A percentile compares a stretch with the other conserved stretches of the same genome.
Evolutionary conservation across 2,329 filamentous ascomycete species (phyloP).

Genomic region (Pseudogymnoascus sp.): DNA sequence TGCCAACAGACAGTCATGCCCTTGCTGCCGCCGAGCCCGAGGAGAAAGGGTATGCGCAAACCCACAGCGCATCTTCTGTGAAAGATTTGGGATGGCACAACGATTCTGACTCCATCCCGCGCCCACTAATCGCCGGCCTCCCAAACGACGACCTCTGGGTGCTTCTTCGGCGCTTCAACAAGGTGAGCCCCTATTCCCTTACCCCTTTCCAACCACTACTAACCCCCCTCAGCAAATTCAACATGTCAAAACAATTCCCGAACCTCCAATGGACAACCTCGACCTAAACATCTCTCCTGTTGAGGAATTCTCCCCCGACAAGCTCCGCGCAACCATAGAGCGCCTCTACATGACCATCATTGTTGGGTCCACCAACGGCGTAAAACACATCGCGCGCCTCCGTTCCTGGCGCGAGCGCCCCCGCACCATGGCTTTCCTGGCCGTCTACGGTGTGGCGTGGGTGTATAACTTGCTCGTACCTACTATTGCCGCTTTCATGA

Average conservation of each 20-base stretch:
- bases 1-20: conserved; percentile 34
- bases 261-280: conserved; percentile 53
- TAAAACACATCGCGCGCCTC: conserved; percentile 68
- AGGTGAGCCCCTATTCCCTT: conserved; percentile 33
- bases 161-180: conserved; percentile 55
- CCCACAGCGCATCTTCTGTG: conserved; percentile 33
- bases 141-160: conserved; percentile 59
- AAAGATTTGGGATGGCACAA: conserved; percentile 52
- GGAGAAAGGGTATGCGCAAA: conserved; percentile 33
- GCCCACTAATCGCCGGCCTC: conserved; percentile 50
- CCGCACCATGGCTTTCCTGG: conserved; percentile 56
- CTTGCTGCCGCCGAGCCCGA: conserved; percentile 34
- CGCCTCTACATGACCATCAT: conserved; percentile 74
- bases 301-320: conserved; percentile 79
- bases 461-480: conserved; percentile 62
- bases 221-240: conserved; percentile 41
- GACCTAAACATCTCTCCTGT: conserved; percentile 76
- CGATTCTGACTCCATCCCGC: conserved; percentile 38
- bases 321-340: conserved; percentile 69
- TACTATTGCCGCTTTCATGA: conserved; percentile 46
- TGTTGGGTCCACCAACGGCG: conserved; percentile 54
- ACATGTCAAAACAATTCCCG: conserved; percentile 57
- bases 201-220: conserved; percentile 18
- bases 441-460: conserved; percentile 58
- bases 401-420: conserved; percentile 70